Evolutionary conservation across 2,329 filamentous ascomycete species (phyloP), one percentile per base, ranked within the genome.

Genomic region (Colletotrichum spaethianum): DNA sequence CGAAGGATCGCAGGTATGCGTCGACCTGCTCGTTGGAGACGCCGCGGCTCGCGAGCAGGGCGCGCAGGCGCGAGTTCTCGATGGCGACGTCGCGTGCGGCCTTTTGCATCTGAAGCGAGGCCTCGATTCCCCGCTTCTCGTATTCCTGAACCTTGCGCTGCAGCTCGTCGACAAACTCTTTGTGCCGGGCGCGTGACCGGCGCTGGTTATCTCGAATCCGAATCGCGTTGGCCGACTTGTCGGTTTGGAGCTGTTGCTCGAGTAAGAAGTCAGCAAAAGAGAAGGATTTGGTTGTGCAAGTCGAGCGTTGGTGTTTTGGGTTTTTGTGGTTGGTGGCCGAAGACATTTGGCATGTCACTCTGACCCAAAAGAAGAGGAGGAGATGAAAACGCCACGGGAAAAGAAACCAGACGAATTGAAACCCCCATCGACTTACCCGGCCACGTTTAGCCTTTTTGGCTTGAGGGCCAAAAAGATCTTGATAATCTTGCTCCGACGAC

Each of bases 201-300:
- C 87, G 86, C 79, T 90, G 88, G 77, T 87, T 89, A 73, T 88
- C 84, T 74, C 86, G 83, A 74, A 85, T 84, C 67, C 83, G 83
- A 44, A 74, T 75, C 18, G 76, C 76, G 56, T 76, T 75, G 38
- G 79, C 66, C 6, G 73, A 70, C 20, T 71, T 71, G 36, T 74
- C 71, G 20, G 70, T 68, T 44, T 74, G 73, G 53, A 73, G 64
- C 73, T 74, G 59, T 66, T 65, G 63, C 52, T 63, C 61, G 63
- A 52, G 50, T n/a, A 40, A 63, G 28, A 70, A 40, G 70, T 70
- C 67, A 73, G 68, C 48, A 28, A 38, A 62, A 28, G 4, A 36
- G 31, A 23, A 16, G 8, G 52, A 18, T 20, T 18, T 2, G 7
- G 31, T n/a, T n/a, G n/a, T 9, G 20, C 20, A 38, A 28, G 59